Evolutionary conservation across 177 flowering plant genomes (phyloP).

Genomic region (Telopea speciosissima): DNA sequence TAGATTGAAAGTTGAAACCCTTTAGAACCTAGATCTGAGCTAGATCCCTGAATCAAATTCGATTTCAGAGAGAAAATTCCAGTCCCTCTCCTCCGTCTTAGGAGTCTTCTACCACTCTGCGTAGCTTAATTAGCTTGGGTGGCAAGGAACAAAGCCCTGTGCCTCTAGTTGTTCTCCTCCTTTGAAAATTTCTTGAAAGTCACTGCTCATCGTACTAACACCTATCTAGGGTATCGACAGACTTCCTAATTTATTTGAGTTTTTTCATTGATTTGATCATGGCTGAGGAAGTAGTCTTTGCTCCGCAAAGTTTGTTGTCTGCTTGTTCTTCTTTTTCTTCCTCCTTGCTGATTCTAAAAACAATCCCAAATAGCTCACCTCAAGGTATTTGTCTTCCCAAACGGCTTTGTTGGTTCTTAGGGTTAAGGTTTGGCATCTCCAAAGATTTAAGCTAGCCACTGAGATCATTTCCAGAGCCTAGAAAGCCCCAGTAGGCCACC

Average conservation of each 20-base stretch:
- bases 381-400: no score
- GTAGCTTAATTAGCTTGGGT: background rate
- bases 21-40: background rate
- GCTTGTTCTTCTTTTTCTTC: no score
- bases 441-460: no score
- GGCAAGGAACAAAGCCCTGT: background rate
- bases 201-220: background rate
- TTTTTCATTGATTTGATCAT: slow-evolving; percentile 10
- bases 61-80: no score
- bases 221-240: background rate
- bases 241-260: background rate
- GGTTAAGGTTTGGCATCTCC: no score
- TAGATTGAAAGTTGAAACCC: no score
- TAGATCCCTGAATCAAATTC: background rate
- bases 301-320: slow-evolving; percentile 13
- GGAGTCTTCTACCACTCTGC: no score
- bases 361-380: no score
- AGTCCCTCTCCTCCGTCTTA: background rate
- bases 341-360: no score
- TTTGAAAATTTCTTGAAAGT: background rate
- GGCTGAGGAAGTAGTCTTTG: slow-evolving; percentile 34
- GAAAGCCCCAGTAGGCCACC: background rate
- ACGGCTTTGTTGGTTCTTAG: no score
- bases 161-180: background rate
- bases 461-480: no score